Conservation (phyloP, 1,139 yeast genomes). For the Meyerozyma sp. region DNA sequence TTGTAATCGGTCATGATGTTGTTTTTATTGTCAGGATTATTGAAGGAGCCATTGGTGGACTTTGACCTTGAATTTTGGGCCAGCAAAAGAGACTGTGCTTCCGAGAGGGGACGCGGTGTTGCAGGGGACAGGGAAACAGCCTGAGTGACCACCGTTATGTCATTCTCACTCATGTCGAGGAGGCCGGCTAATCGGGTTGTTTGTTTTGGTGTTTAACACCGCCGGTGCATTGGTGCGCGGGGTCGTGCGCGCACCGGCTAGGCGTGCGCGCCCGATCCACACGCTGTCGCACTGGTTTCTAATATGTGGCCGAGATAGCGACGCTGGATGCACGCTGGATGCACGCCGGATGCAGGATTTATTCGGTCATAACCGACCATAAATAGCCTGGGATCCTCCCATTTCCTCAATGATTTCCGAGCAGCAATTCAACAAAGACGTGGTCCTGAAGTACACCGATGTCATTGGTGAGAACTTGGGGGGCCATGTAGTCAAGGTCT, state of each 20-base stretch:
- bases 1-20: not conserved
- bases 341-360: not conserved
- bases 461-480: constrained; percentile 84
- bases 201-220: not conserved
- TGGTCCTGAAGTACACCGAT: constrained; percentile 46
- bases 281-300: not conserved
- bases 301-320: too few relatives aligned
- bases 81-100: not conserved
- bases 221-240: not conserved
- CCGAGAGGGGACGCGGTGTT: not conserved
- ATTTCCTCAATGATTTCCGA: constrained; percentile 29
- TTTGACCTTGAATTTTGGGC: not conserved
- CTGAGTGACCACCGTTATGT: constrained; percentile 1
- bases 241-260: not conserved
- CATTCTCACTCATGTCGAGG: constrained; percentile 1
- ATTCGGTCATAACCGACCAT: not conserved
- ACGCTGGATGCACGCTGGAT: too few relatives aligned
- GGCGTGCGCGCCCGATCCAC: not conserved
- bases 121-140: not conserved
- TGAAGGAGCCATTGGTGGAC: not conserved
- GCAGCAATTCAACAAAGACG: constrained; percentile 37
- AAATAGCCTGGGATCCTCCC: not conserved
- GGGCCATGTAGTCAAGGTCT: constrained; percentile 60
- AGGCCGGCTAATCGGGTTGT: not conserved
- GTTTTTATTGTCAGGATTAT: not conserved